Base-by-base conservation (phyloP, 805 yeast species). In the Pichia manshurica region DNA sequence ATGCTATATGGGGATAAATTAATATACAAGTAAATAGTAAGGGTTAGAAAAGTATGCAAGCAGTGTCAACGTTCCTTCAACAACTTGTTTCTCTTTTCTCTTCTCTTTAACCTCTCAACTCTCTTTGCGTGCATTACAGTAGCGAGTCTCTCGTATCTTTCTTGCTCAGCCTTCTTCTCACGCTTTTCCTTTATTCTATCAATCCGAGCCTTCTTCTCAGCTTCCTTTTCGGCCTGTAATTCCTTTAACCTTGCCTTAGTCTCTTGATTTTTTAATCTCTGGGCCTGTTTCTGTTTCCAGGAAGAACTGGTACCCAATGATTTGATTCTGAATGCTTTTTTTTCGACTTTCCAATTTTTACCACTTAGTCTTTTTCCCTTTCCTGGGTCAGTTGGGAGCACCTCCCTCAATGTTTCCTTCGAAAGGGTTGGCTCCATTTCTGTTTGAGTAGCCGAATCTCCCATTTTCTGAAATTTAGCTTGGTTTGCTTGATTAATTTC, bases 31-130 rank as follows among this genome's bases (percentile, higher is more conserved):
- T 36, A 25, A 10, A 25, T 25, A 25, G 10, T 25, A 8, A 25
- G 29, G 29, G 29, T 25, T 25, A 25, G 29, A 25, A 25, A 25
- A 25, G 29, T 10, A 25, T 6, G 20, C 6, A 33, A 17, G 36
- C 6, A n/a, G 12, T 8, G 12, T 31, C 52, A 64, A 55, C 97
- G 96, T 62, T 90, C 98, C 64, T 83, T 88, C 64, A 90, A 80
- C 60, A 89, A 72, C 70, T 91, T 91, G 71, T 90, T 91, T 70
- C 98, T 82, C 84, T 91, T 91, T 64, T 91, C 99, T 62, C 84
- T 82, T 72, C 84, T 82, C 70, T 85, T 82, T 69, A 91, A 64
- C 68, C 99, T 79, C 54, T 89, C 98, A 36, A 89, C 86, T 72
- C 81, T 85, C 81, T 89, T 90, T 38, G 84, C 84, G 63, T 88